Base-by-base conservation (phyloP, 768 basidiomycete genomes). In the Pholiota molesta region DNA sequence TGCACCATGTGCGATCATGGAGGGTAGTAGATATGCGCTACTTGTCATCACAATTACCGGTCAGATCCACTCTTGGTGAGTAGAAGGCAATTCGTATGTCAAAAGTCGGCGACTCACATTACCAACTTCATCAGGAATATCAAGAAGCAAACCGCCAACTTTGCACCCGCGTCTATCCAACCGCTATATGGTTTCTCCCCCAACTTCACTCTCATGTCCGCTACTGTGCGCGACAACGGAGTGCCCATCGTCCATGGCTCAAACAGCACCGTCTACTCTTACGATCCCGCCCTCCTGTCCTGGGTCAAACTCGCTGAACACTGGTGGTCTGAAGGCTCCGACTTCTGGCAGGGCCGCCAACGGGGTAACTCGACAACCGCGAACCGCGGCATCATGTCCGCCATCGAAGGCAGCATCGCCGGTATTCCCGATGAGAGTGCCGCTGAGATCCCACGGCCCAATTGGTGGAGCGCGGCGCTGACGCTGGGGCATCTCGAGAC, bases 401-500 rank as follows among this genome's bases (percentile, higher is more conserved):
- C 75, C 11, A 75, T 88, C 37, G 86, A 88, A 68, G 73, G 77
- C 60, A 77, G 75, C 52, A 75, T 85, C 62, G 72, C 72, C 29
- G 75, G 73, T 5, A 69, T 75, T 2, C 72, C 73, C 1, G 79
- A 78, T 51, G 74, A 69, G 44, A 68, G 61, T 52, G 73, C 74
- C 6, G 74, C 78, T 6, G 78, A 83, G 62, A 83, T 73, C 64
- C 78, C 77, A 47, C 79, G 86, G 51, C 90, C 92, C 29, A 73
- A 80, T 64, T 96, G 92, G 91, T 97, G 94, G 93, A 83, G 74
- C 60, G 79, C 87, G 4, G 94, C 95, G 19, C 72, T 95, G 69
- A 91, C 92, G 14, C 81, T 99, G 21, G 92, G 92, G 5, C 94
- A 97, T 75, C 79, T 97, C 61, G 97, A 99, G 79, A 88, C 87